phyloP scores from a whole-genome alignment of 257 asterid genomes.

The Parsonsia alboflavescens region DNA sequence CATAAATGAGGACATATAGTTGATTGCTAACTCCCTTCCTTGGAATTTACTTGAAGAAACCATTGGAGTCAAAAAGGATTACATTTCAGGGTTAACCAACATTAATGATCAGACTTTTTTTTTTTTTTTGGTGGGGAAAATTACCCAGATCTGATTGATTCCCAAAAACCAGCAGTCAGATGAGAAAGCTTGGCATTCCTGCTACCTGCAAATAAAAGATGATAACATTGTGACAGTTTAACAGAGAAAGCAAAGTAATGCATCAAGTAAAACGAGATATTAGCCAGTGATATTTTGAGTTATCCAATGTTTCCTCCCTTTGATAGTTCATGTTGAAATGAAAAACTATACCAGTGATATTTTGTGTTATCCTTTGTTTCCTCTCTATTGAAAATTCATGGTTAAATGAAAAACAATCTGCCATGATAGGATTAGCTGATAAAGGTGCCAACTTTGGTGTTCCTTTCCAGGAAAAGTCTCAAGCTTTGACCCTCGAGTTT shows the following conservation, averaged over 20 bases:
- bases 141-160: slow-evolving; percentile 94
- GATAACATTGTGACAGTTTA: neutral
- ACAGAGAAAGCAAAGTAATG: neutral
- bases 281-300: neutral
- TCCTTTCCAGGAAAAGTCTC: neutral
- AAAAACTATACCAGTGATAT: too few relatives aligned
- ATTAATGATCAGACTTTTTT: neutral
- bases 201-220: slow-evolving; percentile 42
- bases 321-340: too few relatives aligned
- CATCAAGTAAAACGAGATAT: neutral
- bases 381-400: too few relatives aligned
- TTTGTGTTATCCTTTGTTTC: too few relatives aligned
- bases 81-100: neutral
- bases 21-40: neutral
- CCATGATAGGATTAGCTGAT: too few relatives aligned
- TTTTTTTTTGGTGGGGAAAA: neutral
- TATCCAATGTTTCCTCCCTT: neutral
- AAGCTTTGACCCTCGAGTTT: neutral
- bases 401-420: too few relatives aligned
- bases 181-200: slow-evolving; percentile 46
- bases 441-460: neutral
- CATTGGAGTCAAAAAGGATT: neutral
- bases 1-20: neutral
- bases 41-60: neutral
- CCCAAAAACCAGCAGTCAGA: slow-evolving; percentile 80